Percentiles rank a stretch among this genome's conserved stretches.
Evolutionary conservation across 2,329 filamentous ascomycete species (phyloP).

Genomic region (Paecilomyces sp.): DNA sequence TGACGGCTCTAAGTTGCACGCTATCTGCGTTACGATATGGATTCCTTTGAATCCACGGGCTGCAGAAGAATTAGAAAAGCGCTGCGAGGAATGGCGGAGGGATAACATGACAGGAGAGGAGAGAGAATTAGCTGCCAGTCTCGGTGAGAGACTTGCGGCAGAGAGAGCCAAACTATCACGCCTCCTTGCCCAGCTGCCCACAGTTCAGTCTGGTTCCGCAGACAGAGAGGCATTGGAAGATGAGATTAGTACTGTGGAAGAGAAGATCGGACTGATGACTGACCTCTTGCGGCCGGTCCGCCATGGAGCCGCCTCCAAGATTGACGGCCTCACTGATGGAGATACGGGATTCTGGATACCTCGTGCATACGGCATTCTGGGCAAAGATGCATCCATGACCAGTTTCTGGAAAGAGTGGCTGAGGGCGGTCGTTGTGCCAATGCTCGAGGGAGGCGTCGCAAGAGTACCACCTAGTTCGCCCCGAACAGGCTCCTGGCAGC

Average conservation of each 20-base stretch:
- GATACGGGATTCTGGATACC: constrained; percentile 96
- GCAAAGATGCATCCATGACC: constrained; percentile 73
- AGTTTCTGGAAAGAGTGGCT: constrained; percentile 99
- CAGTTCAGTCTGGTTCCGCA: constrained; percentile 68
- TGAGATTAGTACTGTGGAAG: constrained; percentile 89
- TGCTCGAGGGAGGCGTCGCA: constrained; percentile 79
- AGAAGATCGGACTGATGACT: constrained; percentile 95
- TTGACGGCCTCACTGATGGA: constrained; percentile 89
- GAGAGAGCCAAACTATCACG: constrained; percentile 88
- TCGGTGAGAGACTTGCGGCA: constrained; percentile 77
- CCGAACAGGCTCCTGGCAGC: constrained; percentile 89
- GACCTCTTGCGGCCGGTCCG: constrained; percentile 87
- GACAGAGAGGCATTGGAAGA: constrained; percentile 83
- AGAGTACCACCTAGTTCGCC: constrained; percentile 84
- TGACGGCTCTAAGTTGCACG: constrained; percentile 86
- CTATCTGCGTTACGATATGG: constrained; percentile 88
- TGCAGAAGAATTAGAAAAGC: constrained; percentile 64
- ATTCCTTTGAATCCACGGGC: constrained; percentile 74
- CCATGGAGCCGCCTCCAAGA: constrained; percentile 92
- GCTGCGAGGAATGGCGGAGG: constrained; percentile 82
- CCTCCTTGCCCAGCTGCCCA: constrained; percentile 74
- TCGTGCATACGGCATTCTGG: constrained; percentile 85
- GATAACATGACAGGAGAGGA: constrained; percentile 98
- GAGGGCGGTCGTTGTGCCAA: constrained; percentile 85
- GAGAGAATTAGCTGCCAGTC: constrained; percentile 81